Conservation (phyloP, 2,329 filamentous ascomycete species). For the Colletotrichum truncatum region DNA sequence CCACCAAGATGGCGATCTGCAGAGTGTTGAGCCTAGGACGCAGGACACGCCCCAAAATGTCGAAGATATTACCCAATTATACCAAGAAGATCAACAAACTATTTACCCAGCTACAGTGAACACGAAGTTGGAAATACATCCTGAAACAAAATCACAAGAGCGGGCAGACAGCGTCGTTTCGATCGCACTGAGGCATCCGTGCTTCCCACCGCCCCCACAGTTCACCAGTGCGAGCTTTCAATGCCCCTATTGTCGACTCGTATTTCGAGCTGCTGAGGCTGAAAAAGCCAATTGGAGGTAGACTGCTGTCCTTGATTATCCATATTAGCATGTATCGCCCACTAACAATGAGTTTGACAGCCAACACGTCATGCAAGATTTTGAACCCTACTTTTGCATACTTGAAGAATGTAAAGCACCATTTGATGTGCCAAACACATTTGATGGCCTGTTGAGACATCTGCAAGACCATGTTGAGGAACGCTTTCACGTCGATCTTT, state of each 20-base stretch:
- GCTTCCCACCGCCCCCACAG: background rate
- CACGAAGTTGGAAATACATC: background rate
- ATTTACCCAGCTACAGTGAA: background rate
- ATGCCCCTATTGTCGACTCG: background rate
- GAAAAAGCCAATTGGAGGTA: rapidly evolving
- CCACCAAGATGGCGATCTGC: no score
- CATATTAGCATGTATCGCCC: no score
- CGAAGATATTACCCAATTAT: rapidly evolving
- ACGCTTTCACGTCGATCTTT: background rate
- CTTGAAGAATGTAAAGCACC: rapidly evolving
- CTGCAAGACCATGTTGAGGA: background rate
- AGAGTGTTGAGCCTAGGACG: no score
- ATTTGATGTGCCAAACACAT: rapidly evolving
- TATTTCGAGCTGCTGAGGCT: background rate
- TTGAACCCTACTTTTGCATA: background rate
- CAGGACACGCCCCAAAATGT: rapidly evolving
- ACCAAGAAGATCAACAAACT: background rate
- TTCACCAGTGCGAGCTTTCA: background rate
- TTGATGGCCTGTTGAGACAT: background rate
- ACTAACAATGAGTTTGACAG: background rate
- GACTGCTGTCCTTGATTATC: rapidly evolving
- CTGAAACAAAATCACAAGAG: rapidly evolving
- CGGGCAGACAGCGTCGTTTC: background rate
- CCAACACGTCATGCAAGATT: background rate
- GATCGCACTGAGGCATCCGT: rapidly evolving